phyloP scores from a whole-genome alignment of 352 stramenopile genomes.

The Globisporangium alternatum region DNA sequence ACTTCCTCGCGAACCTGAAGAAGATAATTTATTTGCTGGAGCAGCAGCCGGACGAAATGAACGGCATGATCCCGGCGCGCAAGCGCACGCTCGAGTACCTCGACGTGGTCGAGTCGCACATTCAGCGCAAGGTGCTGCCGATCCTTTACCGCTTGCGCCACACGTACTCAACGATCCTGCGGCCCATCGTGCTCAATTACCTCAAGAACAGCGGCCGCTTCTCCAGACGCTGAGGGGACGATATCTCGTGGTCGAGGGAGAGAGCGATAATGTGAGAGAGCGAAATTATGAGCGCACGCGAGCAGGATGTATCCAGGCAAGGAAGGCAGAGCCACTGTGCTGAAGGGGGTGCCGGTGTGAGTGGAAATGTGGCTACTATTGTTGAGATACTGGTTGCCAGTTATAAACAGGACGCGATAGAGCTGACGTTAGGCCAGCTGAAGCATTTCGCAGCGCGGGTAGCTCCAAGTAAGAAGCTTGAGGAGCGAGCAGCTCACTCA shows the following conservation, averaged over 20 bases:
- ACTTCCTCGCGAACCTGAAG: slow-evolving; percentile 84
- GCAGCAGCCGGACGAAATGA: slow-evolving; percentile 70
- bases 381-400: background rate
- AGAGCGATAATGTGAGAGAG: background rate
- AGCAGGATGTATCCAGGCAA: background rate
- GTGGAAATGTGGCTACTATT: background rate
- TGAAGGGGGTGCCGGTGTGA: background rate
- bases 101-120: slow-evolving; percentile 81
- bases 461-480: background rate
- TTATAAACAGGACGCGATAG: background rate
- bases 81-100: slow-evolving; percentile 79
- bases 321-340: background rate
- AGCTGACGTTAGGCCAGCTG: background rate
- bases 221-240: slow-evolving; percentile 32
- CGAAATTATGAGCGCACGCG: background rate
- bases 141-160: slow-evolving; percentile 74
- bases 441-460: background rate
- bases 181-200: slow-evolving; percentile 76
- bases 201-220: slow-evolving; percentile 65
- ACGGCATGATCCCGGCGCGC: slow-evolving; percentile 65
- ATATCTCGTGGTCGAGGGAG: background rate
- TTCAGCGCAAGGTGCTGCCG: slow-evolving; percentile 78
- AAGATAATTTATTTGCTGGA: slow-evolving; percentile 90
- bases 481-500: too few species aligned
- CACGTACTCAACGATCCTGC: slow-evolving; percentile 78